Conservation (phyloP, 805 yeast species). For the Candida vaughaniae region DNA sequence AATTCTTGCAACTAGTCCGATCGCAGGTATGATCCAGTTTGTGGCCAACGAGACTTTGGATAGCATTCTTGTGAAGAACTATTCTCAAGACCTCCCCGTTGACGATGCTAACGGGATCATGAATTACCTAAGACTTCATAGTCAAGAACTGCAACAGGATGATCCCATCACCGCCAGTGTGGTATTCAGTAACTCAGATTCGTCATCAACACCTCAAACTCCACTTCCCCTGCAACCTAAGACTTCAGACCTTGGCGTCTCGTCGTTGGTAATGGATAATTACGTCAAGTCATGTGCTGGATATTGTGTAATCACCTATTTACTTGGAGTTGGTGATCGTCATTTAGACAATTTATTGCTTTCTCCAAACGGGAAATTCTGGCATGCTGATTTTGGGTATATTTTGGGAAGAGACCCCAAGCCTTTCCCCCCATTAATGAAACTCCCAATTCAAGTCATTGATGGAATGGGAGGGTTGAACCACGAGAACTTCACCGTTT, state of each 20-base stretch:
- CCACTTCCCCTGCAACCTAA: slow-evolving; percentile 9
- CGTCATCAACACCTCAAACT: neutral
- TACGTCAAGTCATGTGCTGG: slow-evolving; percentile 96
- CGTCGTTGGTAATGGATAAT: slow-evolving; percentile 79
- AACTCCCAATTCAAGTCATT: slow-evolving; percentile 91
- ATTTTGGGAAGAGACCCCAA: slow-evolving; percentile 96
- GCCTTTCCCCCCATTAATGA: slow-evolving; percentile 98
- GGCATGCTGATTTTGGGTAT: slow-evolving; percentile 98
- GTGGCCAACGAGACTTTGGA: slow-evolving; percentile 92
- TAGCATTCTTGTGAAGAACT: slow-evolving; percentile 42
- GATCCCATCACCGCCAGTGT: slow-evolving; percentile 24
- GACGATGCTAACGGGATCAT: slow-evolving; percentile 59
- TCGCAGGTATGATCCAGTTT: slow-evolving; percentile 91
- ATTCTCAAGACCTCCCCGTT: slow-evolving; percentile 3
- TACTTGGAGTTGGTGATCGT: slow-evolving; percentile 95
- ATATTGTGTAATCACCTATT: slow-evolving; percentile 91
- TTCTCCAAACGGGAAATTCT: slow-evolving; percentile 79
- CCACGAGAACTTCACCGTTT: slow-evolving; percentile 80
- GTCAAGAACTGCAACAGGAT: slow-evolving; percentile 24
- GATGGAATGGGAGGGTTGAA: slow-evolving; percentile 97
- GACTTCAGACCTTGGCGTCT: slow-evolving; percentile 46
- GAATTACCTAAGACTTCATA: slow-evolving; percentile 64
- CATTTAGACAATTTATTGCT: slow-evolving; percentile 88
- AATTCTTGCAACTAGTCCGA: slow-evolving; percentile 85
- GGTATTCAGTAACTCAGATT: slow-evolving; percentile 2